These are phyloP conservation scores for Cyamopsis tetragonoloba DNA, from an alignment of 306 rosid genomes.

Conservation along the genomic window DNA sequence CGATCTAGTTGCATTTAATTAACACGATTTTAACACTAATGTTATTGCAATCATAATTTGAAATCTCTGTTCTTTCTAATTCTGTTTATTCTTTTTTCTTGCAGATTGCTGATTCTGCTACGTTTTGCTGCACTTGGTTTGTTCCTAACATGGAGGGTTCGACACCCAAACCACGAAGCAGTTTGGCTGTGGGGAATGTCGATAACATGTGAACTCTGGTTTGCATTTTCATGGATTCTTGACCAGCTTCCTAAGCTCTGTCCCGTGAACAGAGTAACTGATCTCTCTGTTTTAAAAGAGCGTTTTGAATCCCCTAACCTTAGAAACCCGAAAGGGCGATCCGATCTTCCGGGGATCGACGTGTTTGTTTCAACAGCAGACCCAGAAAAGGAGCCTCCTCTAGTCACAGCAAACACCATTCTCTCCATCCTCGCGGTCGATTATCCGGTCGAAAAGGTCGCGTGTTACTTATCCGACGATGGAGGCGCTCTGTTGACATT, in stretches of 20 bases:
- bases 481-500: slow-evolving; percentile 81
- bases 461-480: slow-evolving; percentile 83
- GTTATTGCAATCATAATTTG: too few relatives aligned
- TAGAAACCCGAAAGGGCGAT: slow-evolving; percentile 73
- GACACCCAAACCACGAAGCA: slow-evolving; percentile 74
- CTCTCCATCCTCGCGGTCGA: slow-evolving; percentile 82
- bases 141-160: slow-evolving; percentile 77
- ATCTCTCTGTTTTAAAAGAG: slow-evolving; percentile 65
- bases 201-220: slow-evolving; percentile 76
- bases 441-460: slow-evolving; percentile 79
- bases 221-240: slow-evolving; percentile 79
- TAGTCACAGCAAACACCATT: slow-evolving; percentile 81
- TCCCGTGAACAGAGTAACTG: slow-evolving; percentile 75
- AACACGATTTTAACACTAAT: too few relatives aligned
- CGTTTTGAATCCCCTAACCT: slow-evolving; percentile 74
- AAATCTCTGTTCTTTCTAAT: too few relatives aligned
- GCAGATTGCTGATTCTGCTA: slow-evolving; percentile 59
- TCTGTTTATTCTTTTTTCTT: background rate
- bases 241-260: slow-evolving; percentile 89
- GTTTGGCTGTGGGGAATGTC: slow-evolving; percentile 94
- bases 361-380: slow-evolving; percentile 86
- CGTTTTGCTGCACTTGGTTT: slow-evolving; percentile 70
- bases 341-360: slow-evolving; percentile 84
- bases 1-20: too few relatives aligned
- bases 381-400: slow-evolving; percentile 89